These are phyloP conservation scores for Leccinellum rugosiceps DNA, from an alignment of 768 basidiomycete species.

Conservation along the genomic window DNA sequence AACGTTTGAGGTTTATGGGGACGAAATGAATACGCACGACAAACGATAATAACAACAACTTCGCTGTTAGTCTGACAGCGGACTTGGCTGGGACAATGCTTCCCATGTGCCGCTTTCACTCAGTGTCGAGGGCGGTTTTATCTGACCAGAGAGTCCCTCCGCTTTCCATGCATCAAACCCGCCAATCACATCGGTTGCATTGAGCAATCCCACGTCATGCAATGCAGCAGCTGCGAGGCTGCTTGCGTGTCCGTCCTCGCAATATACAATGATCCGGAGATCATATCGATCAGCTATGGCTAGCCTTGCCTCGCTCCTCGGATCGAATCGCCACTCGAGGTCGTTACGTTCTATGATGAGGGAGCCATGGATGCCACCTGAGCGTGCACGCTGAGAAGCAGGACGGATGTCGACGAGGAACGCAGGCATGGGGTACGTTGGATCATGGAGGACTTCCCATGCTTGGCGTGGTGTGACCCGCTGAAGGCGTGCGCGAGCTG, in stretches of 20 bases:
- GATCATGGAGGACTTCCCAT: slow-evolving; percentile 54
- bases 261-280: slow-evolving; percentile 68
- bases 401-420: slow-evolving; percentile 79
- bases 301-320: slow-evolving; percentile 54
- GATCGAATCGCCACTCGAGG: slow-evolving; percentile 81
- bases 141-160: slow-evolving; percentile 58
- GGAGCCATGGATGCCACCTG: slow-evolving; percentile 65
- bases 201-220: slow-evolving; percentile 66
- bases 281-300: slow-evolving; percentile 74
- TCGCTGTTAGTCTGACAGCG: slow-evolving; percentile 19
- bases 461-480: slow-evolving; percentile 61
- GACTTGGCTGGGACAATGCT: slow-evolving; percentile 28
- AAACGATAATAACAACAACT: not conserved
- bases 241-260: slow-evolving; percentile 69
- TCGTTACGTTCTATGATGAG: slow-evolving; percentile 72
- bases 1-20: not conserved
- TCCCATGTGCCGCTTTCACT: slow-evolving; percentile 32
- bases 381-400: slow-evolving; percentile 50
- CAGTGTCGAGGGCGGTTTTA: slow-evolving; percentile 28
- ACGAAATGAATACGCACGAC: slow-evolving; percentile 1
- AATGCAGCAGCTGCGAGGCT: slow-evolving; percentile 70
- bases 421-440: slow-evolving; percentile 54
- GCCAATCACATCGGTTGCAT: slow-evolving; percentile 76
- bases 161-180: slow-evolving; percentile 72
- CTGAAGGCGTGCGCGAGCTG: slow-evolving; percentile 61